Evolutionary conservation across 73 alveolate genomes (phyloP).

Genomic region (Symbiodinium pilosum): DNA sequence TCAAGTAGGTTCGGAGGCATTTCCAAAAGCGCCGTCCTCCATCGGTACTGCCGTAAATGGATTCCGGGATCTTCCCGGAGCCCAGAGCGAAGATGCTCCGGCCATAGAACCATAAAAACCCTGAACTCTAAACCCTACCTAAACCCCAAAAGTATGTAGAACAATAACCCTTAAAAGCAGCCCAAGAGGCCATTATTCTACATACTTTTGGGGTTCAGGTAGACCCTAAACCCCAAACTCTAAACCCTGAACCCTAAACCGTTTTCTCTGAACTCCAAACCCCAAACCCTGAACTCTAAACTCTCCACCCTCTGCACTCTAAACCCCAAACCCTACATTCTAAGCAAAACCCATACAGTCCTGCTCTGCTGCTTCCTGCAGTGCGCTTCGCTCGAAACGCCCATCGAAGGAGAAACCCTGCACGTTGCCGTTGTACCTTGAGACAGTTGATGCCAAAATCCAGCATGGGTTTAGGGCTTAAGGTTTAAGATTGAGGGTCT

Average conservation of each 20-base stretch:
- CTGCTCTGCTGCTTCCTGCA: conserved; percentile 94
- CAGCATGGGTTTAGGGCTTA: background rate
- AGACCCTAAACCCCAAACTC: background rate
- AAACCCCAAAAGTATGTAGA: background rate
- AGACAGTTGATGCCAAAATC: background rate
- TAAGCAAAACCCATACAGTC: background rate
- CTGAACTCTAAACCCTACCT: background rate
- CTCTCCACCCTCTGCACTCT: background rate
- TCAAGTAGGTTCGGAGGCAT: too few relatives aligned
- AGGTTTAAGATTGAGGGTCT: background rate
- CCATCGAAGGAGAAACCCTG: conserved; percentile 94
- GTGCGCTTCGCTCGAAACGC: conserved; percentile 89
- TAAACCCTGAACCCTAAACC: background rate
- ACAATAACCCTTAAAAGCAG: background rate
- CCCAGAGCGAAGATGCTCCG: background rate
- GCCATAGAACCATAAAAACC: background rate
- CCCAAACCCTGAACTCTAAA: background rate
- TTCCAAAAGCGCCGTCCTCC: too few relatives aligned
- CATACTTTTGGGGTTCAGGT: background rate
- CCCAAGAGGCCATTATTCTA: background rate
- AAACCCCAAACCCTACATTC: background rate
- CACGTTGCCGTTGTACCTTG: background rate
- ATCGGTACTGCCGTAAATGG: too few relatives aligned
- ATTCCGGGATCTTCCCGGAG: too few relatives aligned
- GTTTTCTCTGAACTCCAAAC: too few relatives aligned